A percentile compares a stretch with the other conserved stretches of the same genome.
phyloP scores from a whole-genome alignment of 805 yeast species.

The Kluyveromyces lactis region DNA sequence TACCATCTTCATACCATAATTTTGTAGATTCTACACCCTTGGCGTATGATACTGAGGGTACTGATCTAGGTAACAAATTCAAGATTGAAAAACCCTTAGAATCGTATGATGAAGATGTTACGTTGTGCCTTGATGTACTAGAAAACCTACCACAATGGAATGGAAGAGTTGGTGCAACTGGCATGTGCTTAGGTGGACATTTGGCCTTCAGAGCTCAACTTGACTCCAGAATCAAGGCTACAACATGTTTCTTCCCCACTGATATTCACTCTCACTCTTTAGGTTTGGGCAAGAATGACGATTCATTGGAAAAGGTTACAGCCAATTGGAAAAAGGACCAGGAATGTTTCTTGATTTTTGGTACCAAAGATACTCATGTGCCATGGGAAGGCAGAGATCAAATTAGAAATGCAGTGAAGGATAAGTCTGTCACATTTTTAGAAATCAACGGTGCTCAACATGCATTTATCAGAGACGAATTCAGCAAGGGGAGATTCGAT shows the following conservation, averaged over 20 bases:
- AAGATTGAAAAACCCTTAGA: conserved; percentile 58
- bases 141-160: conserved; percentile 50
- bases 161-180: conserved; percentile 69
- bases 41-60: conserved; percentile 63
- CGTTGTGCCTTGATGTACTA: conserved; percentile 55
- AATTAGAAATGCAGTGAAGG: conserved; percentile 53
- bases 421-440: conserved; percentile 56
- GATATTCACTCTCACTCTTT: conserved; percentile 64
- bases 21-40: conserved; percentile 57
- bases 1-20: conserved; percentile 74
- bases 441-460: conserved; percentile 78
- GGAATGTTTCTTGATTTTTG: conserved; percentile 63
- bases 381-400: conserved; percentile 70
- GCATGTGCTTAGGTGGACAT: conserved; percentile 85
- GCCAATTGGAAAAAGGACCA: conserved; percentile 44
- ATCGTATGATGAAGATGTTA: conserved; percentile 71
- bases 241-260: conserved; percentile 73
- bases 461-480: conserved; percentile 74
- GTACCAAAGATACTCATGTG: conserved; percentile 73
- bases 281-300: conserved; percentile 58
- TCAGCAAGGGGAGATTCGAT: conserved; percentile 73
- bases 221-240: conserved; percentile 55
- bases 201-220: conserved; percentile 60
- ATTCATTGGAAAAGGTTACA: conserved; percentile 47
- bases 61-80: conserved; percentile 63